Base-by-base conservation (phyloP, 345 rosid genomes). In the Eucalyptus pauciflora region DNA sequence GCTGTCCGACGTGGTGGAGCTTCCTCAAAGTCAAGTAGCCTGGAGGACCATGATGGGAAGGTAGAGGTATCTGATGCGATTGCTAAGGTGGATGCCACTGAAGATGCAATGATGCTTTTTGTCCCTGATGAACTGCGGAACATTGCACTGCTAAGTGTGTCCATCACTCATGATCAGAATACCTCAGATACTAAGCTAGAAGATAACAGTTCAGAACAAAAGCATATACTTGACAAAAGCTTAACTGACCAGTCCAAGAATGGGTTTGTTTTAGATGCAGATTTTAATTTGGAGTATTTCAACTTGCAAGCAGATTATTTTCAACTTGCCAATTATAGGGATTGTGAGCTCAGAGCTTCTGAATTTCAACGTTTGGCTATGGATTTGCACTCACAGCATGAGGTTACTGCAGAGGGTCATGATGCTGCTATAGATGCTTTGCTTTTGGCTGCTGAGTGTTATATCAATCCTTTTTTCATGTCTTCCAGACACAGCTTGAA, bases 381-480 rank as follows among this genome's bases (percentile, higher is more conserved):
- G 86, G 96, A 95, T 92, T 93, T 96, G 86, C 93, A 94, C 89
- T 93, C 91, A 51, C 93, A 92, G 89, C 88, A 87, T 93, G 95
- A 94, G 58, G 91, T 91, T 87, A 91, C 97, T 46, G 69, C 87
- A 88, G 97, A 95, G 93, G 93, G 95, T 90, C 98, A 96, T 91
- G 94, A 95, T 93, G 98, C 97, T 90, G 94, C 97, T 88, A 90
- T 96, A 31, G 97, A 96, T 94, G 97, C 98, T 89, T 92, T 96
- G 91, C 96, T 96, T 87, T 91, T 95, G 93, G 97, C 98, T 60
- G 98, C 97, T 79, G 98, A 96, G 93, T 96, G 98, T 91, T 95
- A 96, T 88, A 94, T 96, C 90, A 96, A 95, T 91, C 97, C 98
- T 4, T 96, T 93, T 91, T 96, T 96, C 89, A 90, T 95, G 94